Conservation (phyloP, 257 asterid genomes). For the Lycium barbarum region DNA sequence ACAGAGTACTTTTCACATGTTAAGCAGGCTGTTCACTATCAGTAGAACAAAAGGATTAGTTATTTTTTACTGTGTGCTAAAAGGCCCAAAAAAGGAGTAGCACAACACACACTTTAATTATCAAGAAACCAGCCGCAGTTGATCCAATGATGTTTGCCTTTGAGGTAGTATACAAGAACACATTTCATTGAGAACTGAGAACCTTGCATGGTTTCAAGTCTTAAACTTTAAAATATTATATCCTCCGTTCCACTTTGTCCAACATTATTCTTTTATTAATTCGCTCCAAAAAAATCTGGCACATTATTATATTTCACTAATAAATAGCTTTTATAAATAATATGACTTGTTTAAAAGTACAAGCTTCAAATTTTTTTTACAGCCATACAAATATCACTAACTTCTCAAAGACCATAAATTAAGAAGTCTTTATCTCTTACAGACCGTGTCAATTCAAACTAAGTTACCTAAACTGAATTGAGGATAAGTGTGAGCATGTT, state of each 20-base stretch:
- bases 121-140: constrained; percentile 40
- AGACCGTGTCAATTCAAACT: background rate
- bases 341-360: no score
- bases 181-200: constrained; percentile 34
- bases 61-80: no score
- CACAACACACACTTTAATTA: background rate
- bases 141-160: constrained; percentile 74
- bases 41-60: constrained; percentile 22
- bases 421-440: background rate
- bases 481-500: background rate
- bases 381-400: no score
- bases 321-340: no score
- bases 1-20: background rate
- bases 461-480: no score
- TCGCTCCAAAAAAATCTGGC: no score
- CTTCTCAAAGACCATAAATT: no score
- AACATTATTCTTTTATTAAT: no score
- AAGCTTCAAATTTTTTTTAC: no score
- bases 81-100: no score
- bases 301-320: no score
- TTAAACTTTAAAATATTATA: background rate
- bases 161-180: constrained; percentile 43
- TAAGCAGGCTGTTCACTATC: constrained; percentile 7
- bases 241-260: background rate
- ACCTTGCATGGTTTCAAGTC: constrained; percentile 36